Conservation (phyloP, 1,139 yeast genomes). For the Candida pseudocylindracea region DNA sequence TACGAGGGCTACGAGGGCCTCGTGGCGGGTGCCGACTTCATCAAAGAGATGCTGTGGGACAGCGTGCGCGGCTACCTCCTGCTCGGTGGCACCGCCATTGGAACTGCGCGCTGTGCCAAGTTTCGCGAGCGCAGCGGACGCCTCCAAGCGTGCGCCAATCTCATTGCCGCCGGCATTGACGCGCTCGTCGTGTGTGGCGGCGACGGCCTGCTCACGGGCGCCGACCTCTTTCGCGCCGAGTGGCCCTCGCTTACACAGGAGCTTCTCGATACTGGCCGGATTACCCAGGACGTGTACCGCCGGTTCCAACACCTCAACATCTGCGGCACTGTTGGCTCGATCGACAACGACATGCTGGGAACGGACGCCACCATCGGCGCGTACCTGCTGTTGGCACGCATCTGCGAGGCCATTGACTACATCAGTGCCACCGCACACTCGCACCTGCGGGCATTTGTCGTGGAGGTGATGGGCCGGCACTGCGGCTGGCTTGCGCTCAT, state of each 20-base stretch:
- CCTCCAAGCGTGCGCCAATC: constrained; percentile 57
- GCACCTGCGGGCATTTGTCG: constrained; percentile 92
- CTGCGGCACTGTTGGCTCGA: constrained; percentile 90
- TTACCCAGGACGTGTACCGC: constrained; percentile 31
- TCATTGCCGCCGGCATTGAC: constrained; percentile 78
- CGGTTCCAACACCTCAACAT: constrained; percentile 60
- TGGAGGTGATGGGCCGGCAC: constrained; percentile 98
- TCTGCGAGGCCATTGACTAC: constrained; percentile 82
- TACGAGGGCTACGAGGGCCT: constrained; percentile 93
- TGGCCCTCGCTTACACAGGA: constrained; percentile 81
- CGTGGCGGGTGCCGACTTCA: constrained; percentile 62
- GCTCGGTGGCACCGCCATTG: constrained; percentile 87
- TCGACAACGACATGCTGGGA: constrained; percentile 92
- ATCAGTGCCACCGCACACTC: constrained; percentile 95
- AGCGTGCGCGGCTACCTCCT: constrained; percentile 86
- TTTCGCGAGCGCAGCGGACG: constrained; percentile 77
- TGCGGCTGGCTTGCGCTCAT: constrained; percentile 97
- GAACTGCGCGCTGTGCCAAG: constrained; percentile 82
- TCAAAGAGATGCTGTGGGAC: constrained; percentile 69
- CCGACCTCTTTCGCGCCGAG: constrained; percentile 78
- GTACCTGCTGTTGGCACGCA: constrained; percentile 79
- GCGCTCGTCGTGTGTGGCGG: constrained; percentile 98
- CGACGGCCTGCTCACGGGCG: constrained; percentile 95
- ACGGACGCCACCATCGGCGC: constrained; percentile 97
- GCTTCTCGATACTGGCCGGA: constrained; percentile 26